Conservation (phyloP, 1,284 basidiomycete genomes). For the Schizophyllum commune region DNA sequence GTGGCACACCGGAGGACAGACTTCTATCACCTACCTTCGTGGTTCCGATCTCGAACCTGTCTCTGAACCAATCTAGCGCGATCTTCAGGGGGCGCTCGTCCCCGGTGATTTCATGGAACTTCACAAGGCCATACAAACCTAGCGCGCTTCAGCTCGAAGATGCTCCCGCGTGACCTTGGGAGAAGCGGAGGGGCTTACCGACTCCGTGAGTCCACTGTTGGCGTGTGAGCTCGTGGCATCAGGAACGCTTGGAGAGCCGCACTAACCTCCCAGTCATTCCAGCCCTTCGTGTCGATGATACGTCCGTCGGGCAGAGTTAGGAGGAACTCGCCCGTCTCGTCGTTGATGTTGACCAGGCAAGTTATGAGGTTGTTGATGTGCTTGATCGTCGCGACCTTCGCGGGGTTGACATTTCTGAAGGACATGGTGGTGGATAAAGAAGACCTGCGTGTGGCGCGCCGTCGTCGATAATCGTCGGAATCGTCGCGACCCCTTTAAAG, state of each 20-base stretch:
- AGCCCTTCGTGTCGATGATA: conserved; percentile 60
- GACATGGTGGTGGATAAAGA: conserved; percentile 20
- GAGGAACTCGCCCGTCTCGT: conserved; percentile 51
- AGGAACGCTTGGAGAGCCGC: background rate
- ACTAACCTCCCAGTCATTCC: conserved; percentile 54
- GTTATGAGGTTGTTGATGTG: conserved; percentile 42
- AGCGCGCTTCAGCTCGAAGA: background rate
- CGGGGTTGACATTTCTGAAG: conserved; percentile 22
- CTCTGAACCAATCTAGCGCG: conserved; percentile 47
- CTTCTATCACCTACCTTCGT: conserved; percentile 32
- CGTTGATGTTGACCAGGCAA: conserved; percentile 54
- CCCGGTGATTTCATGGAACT: conserved; percentile 37
- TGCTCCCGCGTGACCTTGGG: conserved; percentile 13
- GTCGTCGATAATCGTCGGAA: background rate
- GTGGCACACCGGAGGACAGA: background rate
- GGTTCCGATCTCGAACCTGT: conserved; percentile 46
- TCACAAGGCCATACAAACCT: conserved; percentile 36
- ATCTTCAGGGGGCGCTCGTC: conserved; percentile 38
- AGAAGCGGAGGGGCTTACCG: conserved; percentile 17
- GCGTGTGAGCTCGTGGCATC: background rate
- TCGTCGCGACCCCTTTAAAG: background rate
- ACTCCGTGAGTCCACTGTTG: conserved; percentile 53
- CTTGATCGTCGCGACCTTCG: conserved; percentile 24
- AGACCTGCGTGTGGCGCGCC: background rate
- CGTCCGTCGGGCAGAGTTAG: conserved; percentile 47